Evolutionary conservation across 2,329 filamentous ascomycete genomes (phyloP).

Genomic region (Phialophora chinensis): DNA sequence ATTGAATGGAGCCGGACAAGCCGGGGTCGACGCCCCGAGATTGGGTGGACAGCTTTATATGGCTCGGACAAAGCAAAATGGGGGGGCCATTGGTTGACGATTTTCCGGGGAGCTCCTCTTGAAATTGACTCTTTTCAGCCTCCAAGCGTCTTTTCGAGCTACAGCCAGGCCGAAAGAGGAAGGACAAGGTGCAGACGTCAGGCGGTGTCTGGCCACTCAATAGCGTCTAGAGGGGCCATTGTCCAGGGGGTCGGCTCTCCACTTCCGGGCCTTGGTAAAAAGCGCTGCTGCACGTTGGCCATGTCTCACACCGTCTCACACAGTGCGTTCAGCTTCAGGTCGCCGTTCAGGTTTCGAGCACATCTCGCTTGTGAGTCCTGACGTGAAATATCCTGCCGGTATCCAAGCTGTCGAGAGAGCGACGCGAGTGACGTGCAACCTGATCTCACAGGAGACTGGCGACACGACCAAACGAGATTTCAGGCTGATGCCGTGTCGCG

Average conservation of each 20-base stretch:
- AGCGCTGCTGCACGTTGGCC: conserved; percentile 13
- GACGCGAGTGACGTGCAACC: background rate
- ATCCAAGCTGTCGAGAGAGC: conserved; percentile 2
- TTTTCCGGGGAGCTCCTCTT: conserved; percentile 28
- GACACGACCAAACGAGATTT: conserved; percentile 9
- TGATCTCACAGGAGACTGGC: background rate
- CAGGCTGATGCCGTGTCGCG: conserved; percentile 10
- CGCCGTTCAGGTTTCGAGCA: background rate
- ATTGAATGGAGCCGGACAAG: conserved; percentile 14
- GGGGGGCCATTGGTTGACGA: conserved; percentile 19
- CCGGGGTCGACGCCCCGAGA: conserved; percentile 19
- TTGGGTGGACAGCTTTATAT: conserved; percentile 16
- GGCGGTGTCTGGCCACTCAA: background rate
- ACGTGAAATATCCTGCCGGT: background rate
- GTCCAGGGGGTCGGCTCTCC: conserved; percentile 10
- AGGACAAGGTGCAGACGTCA: background rate
- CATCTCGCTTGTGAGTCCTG: conserved; percentile 12
- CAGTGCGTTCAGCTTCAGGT: background rate
- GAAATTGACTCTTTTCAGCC: conserved; percentile 18
- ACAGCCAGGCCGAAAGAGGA: conserved; percentile 7
- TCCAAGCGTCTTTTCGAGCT: conserved; percentile 3
- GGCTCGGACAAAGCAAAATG: conserved; percentile 2
- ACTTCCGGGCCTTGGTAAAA: conserved; percentile 5
- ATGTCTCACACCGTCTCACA: conserved; percentile 9
- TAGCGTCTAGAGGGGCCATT: background rate